Percentiles rank a stretch among this genome's conserved stretches.
Evolutionary conservation across 805 yeast genomes (phyloP).

Genomic region (Spathaspora arborariae): DNA sequence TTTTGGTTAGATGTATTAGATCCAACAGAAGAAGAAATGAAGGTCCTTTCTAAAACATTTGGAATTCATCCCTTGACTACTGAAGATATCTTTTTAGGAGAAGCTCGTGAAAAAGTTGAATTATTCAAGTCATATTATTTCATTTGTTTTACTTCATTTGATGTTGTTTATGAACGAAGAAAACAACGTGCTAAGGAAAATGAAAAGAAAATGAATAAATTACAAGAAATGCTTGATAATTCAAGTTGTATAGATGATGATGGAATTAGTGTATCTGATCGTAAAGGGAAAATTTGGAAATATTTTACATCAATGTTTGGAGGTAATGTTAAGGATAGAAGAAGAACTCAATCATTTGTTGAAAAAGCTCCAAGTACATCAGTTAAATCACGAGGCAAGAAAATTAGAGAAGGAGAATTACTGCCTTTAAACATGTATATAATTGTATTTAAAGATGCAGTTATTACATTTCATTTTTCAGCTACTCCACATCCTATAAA

Average conservation of each 20-base stretch:
- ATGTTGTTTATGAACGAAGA: slow-evolving; percentile 68
- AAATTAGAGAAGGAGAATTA: slow-evolving; percentile 52
- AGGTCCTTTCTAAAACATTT: slow-evolving; percentile 81
- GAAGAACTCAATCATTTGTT: slow-evolving; percentile 6
- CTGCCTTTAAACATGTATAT: slow-evolving; percentile 91
- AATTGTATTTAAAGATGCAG: slow-evolving; percentile 87
- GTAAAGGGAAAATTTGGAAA: slow-evolving; percentile 14
- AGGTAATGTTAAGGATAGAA: background rate
- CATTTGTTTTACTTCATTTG: slow-evolving; percentile 69
- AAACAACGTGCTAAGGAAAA: slow-evolving; percentile 47
- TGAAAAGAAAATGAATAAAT: slow-evolving; percentile 33
- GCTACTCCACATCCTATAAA: slow-evolving; percentile 96
- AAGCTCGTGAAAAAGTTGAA: slow-evolving; percentile 93
- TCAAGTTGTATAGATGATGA: slow-evolving; percentile 12
- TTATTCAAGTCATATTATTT: slow-evolving; percentile 86
- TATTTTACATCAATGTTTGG: slow-evolving; percentile 1
- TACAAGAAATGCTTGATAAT: slow-evolving; percentile 33
- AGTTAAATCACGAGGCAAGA: slow-evolving; percentile 23
- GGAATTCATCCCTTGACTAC: slow-evolving; percentile 96
- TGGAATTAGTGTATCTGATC: slow-evolving; percentile 12
- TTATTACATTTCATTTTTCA: slow-evolving; percentile 87
- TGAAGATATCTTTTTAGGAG: slow-evolving; percentile 90
- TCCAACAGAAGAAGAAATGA: slow-evolving; percentile 97
- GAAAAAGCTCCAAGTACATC: slow-evolving; percentile 15
- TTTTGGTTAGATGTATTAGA: slow-evolving; percentile 87